These are phyloP conservation scores for Polyplosphaeria fusca DNA, from an alignment of 495 filamentous ascomycete genomes.

Conservation along the genomic window DNA sequence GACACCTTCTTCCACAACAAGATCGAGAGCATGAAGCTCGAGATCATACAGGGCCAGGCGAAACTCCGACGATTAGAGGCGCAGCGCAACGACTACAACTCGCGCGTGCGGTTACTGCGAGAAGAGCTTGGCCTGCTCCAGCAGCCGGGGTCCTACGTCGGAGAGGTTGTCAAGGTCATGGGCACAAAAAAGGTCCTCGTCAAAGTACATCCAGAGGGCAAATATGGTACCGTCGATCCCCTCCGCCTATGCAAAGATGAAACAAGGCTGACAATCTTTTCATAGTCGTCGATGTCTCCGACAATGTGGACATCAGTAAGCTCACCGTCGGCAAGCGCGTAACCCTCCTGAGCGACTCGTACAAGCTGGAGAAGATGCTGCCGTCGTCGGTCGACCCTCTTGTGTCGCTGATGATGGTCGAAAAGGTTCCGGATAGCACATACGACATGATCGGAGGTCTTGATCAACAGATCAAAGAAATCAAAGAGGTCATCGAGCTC, in stretches of 20 bases:
- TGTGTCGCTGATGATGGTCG: conserved; percentile 99
- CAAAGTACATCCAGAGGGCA: conserved; percentile 98
- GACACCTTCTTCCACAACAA: conserved; percentile 99
- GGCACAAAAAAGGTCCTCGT: conserved; percentile 98
- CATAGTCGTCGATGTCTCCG: conserved; percentile 92
- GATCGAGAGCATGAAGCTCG: conserved; percentile 99
- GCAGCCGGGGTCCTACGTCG: conserved; percentile 96
- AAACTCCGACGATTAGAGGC: conserved; percentile 92
- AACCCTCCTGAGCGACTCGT: conserved; percentile 89
- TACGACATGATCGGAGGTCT: conserved; percentile 99
- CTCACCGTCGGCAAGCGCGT: conserved; percentile 97
- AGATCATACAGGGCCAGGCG: conserved; percentile 97
- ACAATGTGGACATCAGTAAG: conserved; percentile 89
- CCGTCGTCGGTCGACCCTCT: conserved; percentile 96
- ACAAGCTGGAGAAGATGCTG: conserved; percentile 97
- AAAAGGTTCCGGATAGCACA: conserved; percentile 98
- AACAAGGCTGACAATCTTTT: not conserved
- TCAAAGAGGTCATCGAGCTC: conserved; percentile 99
- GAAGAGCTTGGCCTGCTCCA: conserved; percentile 96
- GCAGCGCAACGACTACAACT: conserved; percentile 99
- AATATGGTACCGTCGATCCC: conserved; percentile 77
- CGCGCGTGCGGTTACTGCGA: conserved; percentile 86
- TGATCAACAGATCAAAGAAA: conserved; percentile 99
- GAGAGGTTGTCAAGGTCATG: conserved; percentile 99
- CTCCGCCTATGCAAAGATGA: not conserved